phyloP scores from a whole-genome alignment of 345 rosid genomes.

The Microthlaspi erraticum region DNA sequence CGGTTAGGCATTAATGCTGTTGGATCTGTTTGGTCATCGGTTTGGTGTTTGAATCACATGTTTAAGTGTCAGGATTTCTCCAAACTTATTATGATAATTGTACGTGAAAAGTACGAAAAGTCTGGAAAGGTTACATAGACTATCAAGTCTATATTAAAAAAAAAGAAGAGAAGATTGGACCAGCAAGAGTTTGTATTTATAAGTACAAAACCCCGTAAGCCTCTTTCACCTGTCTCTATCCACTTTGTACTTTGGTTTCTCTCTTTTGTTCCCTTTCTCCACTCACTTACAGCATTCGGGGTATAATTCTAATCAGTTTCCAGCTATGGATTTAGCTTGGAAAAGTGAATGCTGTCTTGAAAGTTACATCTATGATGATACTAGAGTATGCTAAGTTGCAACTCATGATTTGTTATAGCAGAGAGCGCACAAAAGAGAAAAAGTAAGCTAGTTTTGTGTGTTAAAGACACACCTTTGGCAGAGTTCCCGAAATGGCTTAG shows the following conservation, averaged over 20 bases:
- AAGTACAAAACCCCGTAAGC: slow-evolving; percentile 23
- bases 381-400: slow-evolving; percentile 29
- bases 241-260: slow-evolving; percentile 23
- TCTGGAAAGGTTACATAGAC: not conserved
- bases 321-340: not conserved
- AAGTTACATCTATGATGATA: slow-evolving; percentile 29
- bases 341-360: slow-evolving; percentile 12
- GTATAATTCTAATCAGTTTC: not conserved
- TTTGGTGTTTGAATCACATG: slow-evolving; percentile 29
- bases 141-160: not conserved
- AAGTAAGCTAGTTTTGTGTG: slow-evolving; percentile 31
- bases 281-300: not conserved
- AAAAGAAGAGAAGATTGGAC: slow-evolving; percentile 23
- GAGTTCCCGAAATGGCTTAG: slow-evolving; percentile 39
- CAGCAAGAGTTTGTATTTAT: slow-evolving; percentile 26
- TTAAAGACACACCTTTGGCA: slow-evolving; percentile 13
- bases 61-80: slow-evolving; percentile 27
- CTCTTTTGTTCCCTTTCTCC: slow-evolving; percentile 29
- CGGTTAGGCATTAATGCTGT: slow-evolving; percentile 31
- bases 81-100: slow-evolving; percentile 18
- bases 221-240: slow-evolving; percentile 31
- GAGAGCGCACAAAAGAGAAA: slow-evolving; percentile 5
- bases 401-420: slow-evolving; percentile 24
- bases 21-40: slow-evolving; percentile 8
- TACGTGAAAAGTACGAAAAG: slow-evolving; percentile 38